phyloP scores from a whole-genome alignment of 1,284 basidiomycete species.

The Cutaneotrichosporon mucoides region DNA sequence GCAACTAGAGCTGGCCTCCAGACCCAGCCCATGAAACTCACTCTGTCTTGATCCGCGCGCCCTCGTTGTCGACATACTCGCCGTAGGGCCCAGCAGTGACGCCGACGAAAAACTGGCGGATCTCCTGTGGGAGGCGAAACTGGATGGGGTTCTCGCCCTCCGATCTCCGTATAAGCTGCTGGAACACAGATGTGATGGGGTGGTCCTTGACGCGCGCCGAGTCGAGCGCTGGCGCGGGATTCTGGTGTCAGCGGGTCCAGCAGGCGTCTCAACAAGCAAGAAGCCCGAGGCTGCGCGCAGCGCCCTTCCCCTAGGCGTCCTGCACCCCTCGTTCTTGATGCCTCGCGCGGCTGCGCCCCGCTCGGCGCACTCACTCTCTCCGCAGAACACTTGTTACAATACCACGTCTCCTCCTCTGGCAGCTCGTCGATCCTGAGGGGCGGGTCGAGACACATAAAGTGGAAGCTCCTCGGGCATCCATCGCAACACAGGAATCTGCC shows the following conservation, averaged over 20 bases:
- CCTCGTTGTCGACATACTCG: conserved; percentile 72
- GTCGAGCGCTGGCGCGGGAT: conserved; percentile 1
- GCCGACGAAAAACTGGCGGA: conserved; percentile 75
- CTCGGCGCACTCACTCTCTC: conserved; percentile 27
- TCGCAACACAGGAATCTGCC: conserved; percentile 90
- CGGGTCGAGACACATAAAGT: conserved; percentile 93
- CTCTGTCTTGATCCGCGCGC: conserved; percentile 70
- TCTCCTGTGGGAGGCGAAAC: conserved; percentile 80
- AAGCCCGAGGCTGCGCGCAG: no score
- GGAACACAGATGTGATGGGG: conserved; percentile 36
- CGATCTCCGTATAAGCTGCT: conserved; percentile 28
- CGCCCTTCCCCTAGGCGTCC: no score
- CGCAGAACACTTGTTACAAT: conserved; percentile 57
- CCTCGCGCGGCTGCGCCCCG: no score
- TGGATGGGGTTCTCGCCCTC: conserved; percentile 56
- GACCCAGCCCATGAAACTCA: conserved; percentile 18
- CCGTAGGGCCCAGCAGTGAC: conserved; percentile 70
- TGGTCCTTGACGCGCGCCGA: conserved; percentile 18
- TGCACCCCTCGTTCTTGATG: no score
- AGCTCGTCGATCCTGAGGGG: conserved; percentile 83
- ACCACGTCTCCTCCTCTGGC: conserved; percentile 86
- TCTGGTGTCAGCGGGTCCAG: not conserved
- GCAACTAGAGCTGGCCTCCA: no score
- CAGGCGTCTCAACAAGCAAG: conserved; percentile 2
- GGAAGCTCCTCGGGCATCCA: conserved; percentile 92